phyloP scores from a whole-genome alignment of 2,329 filamentous ascomycete genomes.

The Pyricularia sp. region DNA sequence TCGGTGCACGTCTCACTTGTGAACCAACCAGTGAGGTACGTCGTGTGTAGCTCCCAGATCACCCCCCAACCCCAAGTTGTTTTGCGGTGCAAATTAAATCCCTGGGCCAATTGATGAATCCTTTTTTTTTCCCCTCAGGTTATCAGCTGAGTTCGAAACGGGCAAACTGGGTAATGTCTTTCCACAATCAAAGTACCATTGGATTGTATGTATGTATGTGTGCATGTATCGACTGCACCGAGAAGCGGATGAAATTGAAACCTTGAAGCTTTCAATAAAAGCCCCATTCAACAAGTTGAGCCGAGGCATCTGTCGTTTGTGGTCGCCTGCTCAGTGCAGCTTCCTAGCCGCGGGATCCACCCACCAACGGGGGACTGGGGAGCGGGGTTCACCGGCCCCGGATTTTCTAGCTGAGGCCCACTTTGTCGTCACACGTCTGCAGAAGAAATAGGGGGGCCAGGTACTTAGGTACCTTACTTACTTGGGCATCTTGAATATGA shows the following conservation, averaged over 20 bases:
- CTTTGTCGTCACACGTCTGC: neutral
- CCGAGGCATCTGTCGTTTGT: neutral
- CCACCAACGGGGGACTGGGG: neutral
- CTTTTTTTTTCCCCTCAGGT: neutral
- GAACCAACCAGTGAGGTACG: too few relatives aligned
- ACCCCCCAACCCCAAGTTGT: too few relatives aligned
- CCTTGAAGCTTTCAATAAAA: neutral
- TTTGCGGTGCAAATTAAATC: too few relatives aligned
- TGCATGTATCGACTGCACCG: too few relatives aligned
- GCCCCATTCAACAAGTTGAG: neutral
- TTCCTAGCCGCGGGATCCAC: neutral
- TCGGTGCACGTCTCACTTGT: too few relatives aligned
- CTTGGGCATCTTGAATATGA: neutral
- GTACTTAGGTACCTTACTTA: neutral
- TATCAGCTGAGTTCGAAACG: neutral
- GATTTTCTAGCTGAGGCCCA: neutral
- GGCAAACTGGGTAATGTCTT: neutral
- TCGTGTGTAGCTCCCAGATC: too few relatives aligned
- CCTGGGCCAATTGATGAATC: neutral
- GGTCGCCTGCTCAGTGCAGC: neutral
- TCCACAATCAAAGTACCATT: neutral
- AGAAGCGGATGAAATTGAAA: neutral
- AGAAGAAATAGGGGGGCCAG: neutral
- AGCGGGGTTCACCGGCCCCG: neutral
- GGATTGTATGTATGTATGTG: too few relatives aligned